Base-by-base conservation (phyloP, 441 rosid genomes). In the Gossypium trilobum region DNA sequence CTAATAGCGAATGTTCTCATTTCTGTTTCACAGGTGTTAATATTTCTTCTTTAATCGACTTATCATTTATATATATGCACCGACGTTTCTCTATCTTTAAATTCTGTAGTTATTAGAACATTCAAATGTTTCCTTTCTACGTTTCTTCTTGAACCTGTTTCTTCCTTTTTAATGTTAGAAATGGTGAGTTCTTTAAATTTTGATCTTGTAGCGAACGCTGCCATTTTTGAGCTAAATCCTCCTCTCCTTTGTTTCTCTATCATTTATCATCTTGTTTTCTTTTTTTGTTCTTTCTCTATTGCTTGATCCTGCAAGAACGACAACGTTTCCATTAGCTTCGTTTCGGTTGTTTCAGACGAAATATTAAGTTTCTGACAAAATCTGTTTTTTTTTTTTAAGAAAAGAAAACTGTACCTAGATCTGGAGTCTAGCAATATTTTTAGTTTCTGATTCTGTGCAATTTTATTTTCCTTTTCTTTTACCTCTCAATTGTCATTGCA, bases 121-220 rank as follows among this genome's bases (percentile, higher is more conserved):
- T 17, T 7, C 10, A 55, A 55, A 8, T 55, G 29, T 17, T 39
- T 9, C 16, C 51, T 19, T 39, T 10, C 16, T 25, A 17, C 6
- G 20, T 10, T 60, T 60, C 36, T 33, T 33, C 70, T 65, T 46
- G 55, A 46, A 65, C 13, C 11, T 65, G 10, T 44, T 65, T 65
- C 20, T 23, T 46, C 25, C 39, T 23, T 66, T 7, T 46, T 2
- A 46, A 46, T n/a, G 29, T 36, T 66, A n/a, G 25, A 46, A 48
- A 66, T 66, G 70, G 70, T 66, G 57, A 66, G 57, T 66, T 63
- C 50, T 39, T 63, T 4, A 39, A 10, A 11, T 39, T 63, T 39
- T 23, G 70, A 46, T 48, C 20, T 48, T 5, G 4, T 36, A 10
- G 7, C 14, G 0, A 29, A 14, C n/a, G 29, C n/a, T 23, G 22